Conservation (phyloP, 2,329 filamentous ascomycete genomes). For the Botrytis deweyae region DNA sequence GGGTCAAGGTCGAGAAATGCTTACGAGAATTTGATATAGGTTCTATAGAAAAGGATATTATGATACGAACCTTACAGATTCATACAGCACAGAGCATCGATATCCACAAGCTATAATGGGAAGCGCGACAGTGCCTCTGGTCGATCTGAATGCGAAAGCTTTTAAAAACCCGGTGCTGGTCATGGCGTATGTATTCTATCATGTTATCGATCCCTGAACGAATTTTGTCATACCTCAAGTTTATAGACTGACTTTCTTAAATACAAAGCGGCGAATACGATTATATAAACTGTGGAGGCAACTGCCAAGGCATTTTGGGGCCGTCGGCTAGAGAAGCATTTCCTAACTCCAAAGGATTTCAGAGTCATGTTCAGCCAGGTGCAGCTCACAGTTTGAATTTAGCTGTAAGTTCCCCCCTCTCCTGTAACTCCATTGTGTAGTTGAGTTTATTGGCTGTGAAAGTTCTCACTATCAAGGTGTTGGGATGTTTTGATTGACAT, state of each 20-base stretch:
- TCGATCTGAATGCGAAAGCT: background rate
- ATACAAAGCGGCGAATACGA: background rate
- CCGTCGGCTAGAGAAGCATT: background rate
- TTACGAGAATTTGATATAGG: background rate
- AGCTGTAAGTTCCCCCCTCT: background rate
- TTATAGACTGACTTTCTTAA: background rate
- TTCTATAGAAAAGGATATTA: background rate
- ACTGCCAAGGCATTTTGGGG: background rate
- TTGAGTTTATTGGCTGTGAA: background rate
- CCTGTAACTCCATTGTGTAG: background rate
- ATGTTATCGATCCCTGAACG: too few relatives aligned
- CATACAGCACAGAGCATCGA: background rate
- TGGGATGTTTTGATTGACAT: background rate
- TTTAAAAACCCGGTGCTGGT: background rate
- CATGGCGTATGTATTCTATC: background rate
- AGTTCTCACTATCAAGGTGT: background rate
- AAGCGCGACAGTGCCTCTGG: background rate
- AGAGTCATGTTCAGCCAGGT: background rate
- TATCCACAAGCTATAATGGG: background rate
- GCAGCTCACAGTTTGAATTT: background rate
- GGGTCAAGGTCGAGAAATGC: background rate
- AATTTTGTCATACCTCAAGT: too few relatives aligned
- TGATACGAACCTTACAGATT: background rate
- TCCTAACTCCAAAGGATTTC: background rate
- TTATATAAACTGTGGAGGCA: background rate